phyloP scores from a whole-genome alignment of 306 rosid genomes.

The Gastrolobium villosum region DNA sequence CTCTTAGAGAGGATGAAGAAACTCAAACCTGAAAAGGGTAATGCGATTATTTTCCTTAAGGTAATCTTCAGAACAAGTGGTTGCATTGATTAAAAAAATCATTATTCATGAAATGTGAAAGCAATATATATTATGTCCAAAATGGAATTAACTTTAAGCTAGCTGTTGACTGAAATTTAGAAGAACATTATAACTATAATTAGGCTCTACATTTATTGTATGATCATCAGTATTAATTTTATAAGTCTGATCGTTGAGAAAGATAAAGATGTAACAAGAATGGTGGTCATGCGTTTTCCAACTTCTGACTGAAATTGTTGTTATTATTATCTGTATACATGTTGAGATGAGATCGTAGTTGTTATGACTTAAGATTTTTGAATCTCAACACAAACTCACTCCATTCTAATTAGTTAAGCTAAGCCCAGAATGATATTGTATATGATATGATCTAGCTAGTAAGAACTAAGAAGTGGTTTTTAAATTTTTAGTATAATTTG shows the following conservation, averaged over 20 bases:
- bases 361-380: not conserved
- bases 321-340: not conserved
- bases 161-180: not conserved
- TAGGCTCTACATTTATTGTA: constrained; percentile 8
- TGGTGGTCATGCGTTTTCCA: not conserved
- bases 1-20: too few species aligned
- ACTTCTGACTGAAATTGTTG: not conserved
- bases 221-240: not conserved
- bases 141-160: not conserved
- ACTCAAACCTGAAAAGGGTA: too few species aligned
- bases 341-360: not conserved
- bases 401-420: not conserved
- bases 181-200: not conserved
- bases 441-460: not conserved
- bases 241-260: not conserved
- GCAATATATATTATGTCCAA: not conserved
- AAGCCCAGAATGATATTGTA: not conserved
- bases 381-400: not conserved
- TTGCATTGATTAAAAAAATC: constrained; percentile 35
- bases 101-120: constrained; percentile 18
- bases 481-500: not conserved
- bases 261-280: not conserved
- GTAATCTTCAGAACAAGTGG: not conserved
- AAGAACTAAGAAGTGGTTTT: not conserved
- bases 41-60: too few species aligned